Evolutionary conservation across 768 basidiomycete species (phyloP).

Genomic region (Lactarius evosmus): DNA sequence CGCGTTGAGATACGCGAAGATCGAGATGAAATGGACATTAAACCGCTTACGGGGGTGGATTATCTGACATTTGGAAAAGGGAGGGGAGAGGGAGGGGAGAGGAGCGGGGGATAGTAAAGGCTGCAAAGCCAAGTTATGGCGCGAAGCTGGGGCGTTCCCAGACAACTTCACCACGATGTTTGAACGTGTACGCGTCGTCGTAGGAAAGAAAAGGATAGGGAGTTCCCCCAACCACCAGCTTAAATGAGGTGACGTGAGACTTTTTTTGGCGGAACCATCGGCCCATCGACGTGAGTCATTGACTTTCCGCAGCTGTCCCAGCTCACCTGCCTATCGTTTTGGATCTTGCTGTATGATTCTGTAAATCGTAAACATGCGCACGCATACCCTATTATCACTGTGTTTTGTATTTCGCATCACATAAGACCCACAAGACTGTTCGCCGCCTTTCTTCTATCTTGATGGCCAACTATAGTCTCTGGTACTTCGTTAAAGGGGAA

Average conservation of each 20-base stretch:
- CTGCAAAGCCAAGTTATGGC: background rate
- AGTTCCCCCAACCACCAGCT: background rate
- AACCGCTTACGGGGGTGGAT: conserved; percentile 17
- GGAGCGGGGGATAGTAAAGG: background rate
- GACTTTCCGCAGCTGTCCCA: too few relatives aligned
- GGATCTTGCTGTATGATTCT: too few relatives aligned
- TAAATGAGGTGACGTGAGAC: conserved; percentile 10
- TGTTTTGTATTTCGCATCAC: too few relatives aligned
- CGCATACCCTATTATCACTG: too few relatives aligned
- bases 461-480: too few relatives aligned
- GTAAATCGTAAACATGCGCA: too few relatives aligned
- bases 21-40: background rate
- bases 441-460: too few relatives aligned
- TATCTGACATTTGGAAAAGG: conserved; percentile 12
- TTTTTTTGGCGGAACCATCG: too few relatives aligned
- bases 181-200: conserved; percentile 2
- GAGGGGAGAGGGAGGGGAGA: background rate
- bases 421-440: too few relatives aligned
- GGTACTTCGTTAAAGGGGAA: too few relatives aligned
- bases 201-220: conserved; percentile 1
- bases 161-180: conserved; percentile 2
- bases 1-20: conserved; percentile 1
- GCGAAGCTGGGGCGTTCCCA: background rate
- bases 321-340: too few relatives aligned
- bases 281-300: too few relatives aligned